Evolutionary conservation across 1,284 basidiomycete genomes (phyloP), one percentile per base, ranked within the genome.

Genomic region (Sporisorium reilianum): DNA sequence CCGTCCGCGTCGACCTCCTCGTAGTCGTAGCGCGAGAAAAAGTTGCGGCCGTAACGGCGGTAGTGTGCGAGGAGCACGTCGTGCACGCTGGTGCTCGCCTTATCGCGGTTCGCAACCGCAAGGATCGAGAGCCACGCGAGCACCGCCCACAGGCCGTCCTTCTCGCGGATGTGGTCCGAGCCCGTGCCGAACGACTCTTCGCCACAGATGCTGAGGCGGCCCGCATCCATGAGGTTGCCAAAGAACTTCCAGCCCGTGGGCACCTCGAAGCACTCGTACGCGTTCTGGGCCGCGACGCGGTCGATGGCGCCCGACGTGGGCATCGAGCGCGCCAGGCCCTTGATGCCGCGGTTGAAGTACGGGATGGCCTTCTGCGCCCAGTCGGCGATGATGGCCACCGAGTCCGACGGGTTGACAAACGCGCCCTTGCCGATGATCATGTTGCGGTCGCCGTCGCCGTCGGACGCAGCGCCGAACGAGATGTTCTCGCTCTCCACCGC

Each of bases 161-260:
- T 99, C 88, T 99, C 96, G 75, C 96, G 93, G 80, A 99, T 97
- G 87, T 99, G 96, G 87, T 99, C 96, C 18, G 96, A 98, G 20
- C 96, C 96, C n/a, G 96, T 99, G 67, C 96, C 96, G 86, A 99
- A 99, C 11, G 93, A 95, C 87, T 99, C 96, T 85, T 99, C 96
- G 77, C 96, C 96, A 82, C 96, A 99, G 85, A 99, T 98, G 54
- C 95, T 97, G 42, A 99, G 89, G 46, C 93, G 89, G 0, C 95
- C 95, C 46, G 97, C 96, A 85, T 99, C 96, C 96, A 99, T 99
- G 75, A 99, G 88, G 88, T 99, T 99, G 57, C 96, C 97, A 84
- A 99, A 99, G 90, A 99, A 99, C 87, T 99, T 99, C 96, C 94
- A 97, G 61, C 96, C 95, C 32, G 96, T 99, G 5, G 96, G 96